Base-by-base conservation (phyloP, 2,329 filamentous ascomycete genomes). In the Cercospora sp. region DNA sequence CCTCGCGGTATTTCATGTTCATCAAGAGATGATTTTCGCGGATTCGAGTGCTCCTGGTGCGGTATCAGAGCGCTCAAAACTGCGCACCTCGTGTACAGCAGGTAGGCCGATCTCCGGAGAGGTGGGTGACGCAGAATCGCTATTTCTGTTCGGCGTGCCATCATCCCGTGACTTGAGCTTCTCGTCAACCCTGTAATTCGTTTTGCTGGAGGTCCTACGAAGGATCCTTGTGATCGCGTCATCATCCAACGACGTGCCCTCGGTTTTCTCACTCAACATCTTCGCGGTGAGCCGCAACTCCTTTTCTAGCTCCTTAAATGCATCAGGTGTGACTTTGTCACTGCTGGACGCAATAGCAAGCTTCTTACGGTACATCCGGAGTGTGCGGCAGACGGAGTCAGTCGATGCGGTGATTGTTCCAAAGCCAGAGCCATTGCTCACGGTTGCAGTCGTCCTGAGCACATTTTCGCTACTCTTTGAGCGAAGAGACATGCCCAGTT, bases 171-270 rank as follows among this genome's bases (percentile, higher is more conserved):
- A 79, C 26, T 78, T 78, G 53, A 93, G 83, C 77, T 90, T 91
- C 78, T 92, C 89, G 71, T 93, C 90, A 55, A 94, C 83, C 78
- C 93, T 84, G 57, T 84, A 87, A 6, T 55, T 12, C 28, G 26
- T 33, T 59, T 59, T 59, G 55, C 55, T 36, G 30, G 31, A 55
- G 26, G 48, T 55, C 23, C 48, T 13, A 28, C 48, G 23, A 5
- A 92, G 87, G 59, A 94, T 81, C 68, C 88, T 85, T 74, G 92
- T 90, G 2, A 84, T 79, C 5, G 76, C 76, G 1, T 74, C 77
- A 71, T 83, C 82, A 64, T 82, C 80, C n/a, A 83, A 68, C 12
- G 59, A 73, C 40, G 78, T 81, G 12, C 76, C 75, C 55, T 80
- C 80, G 31, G 73, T 74, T 31, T 76, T 79, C 61, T 84, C 82